phyloP scores from a whole-genome alignment of 129 eudicot species.

The Gnaphalium uliginosum region DNA sequence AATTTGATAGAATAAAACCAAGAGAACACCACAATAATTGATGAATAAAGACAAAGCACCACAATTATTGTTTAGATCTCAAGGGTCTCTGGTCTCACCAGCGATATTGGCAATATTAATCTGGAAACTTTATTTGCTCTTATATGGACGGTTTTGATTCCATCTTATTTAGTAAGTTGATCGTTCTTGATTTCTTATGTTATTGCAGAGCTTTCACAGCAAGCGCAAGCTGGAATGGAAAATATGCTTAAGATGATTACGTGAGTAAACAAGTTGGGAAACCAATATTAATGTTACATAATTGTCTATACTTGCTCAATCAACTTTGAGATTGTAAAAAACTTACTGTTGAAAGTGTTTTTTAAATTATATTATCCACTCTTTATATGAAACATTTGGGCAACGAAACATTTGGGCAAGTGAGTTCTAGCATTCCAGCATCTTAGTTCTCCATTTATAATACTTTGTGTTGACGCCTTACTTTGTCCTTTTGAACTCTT shows the following conservation, averaged over 20 bases:
- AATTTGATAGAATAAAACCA: no score
- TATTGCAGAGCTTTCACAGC: slow-evolving; percentile 80
- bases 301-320: slow-evolving; percentile 16
- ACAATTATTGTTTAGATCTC: not conserved
- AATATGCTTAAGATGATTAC: slow-evolving; percentile 81
- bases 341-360: slow-evolving; percentile 6
- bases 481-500: slow-evolving; percentile 8
- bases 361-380: not conserved
- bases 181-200: slow-evolving; percentile 14
- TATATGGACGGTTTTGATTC: slow-evolving; percentile 13
- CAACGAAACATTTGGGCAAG: not conserved
- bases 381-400: not conserved
- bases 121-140: not conserved
- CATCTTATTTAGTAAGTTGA: slow-evolving; percentile 10
- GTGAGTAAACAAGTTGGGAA: slow-evolving; percentile 44
- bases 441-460: slow-evolving; percentile 14
- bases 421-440: not conserved
- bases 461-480: not conserved
- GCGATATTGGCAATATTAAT: no score
- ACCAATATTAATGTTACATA: slow-evolving; percentile 8
- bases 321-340: not conserved
- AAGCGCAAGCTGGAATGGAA: slow-evolving; percentile 77
- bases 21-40: not conserved
- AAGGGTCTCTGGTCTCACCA: no score
- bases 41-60: not conserved